These are phyloP conservation scores for Pecoramyces ruminantium DNA, from an alignment of 192 early-diverging fungal species.

Conservation along the genomic window DNA sequence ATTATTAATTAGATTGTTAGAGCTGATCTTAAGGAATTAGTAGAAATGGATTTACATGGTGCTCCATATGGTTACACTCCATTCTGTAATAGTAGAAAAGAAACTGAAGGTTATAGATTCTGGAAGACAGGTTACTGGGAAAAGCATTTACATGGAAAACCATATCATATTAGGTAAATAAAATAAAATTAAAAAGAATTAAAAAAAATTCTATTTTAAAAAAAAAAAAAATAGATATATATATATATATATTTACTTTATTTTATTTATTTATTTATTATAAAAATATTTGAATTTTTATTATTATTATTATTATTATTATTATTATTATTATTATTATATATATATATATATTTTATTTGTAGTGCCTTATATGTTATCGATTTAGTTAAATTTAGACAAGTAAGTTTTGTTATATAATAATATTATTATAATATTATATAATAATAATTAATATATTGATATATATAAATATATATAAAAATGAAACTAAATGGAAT, in stretches of 20 bases:
- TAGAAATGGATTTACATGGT: constrained; percentile 78
- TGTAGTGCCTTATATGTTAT: constrained; percentile 83
- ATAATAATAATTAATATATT: too few relatives aligned
- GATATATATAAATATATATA: too few relatives aligned
- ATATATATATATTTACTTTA: too few relatives aligned
- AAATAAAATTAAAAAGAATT: background rate
- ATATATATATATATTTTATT: too few relatives aligned
- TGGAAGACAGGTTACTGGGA: constrained; percentile 96
- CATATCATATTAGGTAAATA: constrained; percentile 74
- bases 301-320: too few relatives aligned
- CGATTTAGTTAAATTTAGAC: constrained; percentile 82
- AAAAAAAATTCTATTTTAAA: too few relatives aligned
- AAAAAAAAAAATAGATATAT: too few relatives aligned
- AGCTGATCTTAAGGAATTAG: constrained; percentile 82
- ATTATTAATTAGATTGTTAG: constrained; percentile 53
- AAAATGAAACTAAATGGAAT: too few relatives aligned
- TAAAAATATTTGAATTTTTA: too few relatives aligned
- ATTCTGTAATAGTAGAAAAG: constrained; percentile 77
- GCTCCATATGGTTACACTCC: constrained; percentile 95
- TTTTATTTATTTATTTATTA: too few relatives aligned
- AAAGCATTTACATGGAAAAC: constrained; percentile 63
- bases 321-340: too few relatives aligned
- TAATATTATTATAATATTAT: too few relatives aligned
- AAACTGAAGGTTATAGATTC: constrained; percentile 95
- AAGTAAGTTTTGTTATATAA: background rate